Evolutionary conservation across 805 yeast genomes (phyloP).

Genomic region (Yarrowia alimentaria): DNA sequence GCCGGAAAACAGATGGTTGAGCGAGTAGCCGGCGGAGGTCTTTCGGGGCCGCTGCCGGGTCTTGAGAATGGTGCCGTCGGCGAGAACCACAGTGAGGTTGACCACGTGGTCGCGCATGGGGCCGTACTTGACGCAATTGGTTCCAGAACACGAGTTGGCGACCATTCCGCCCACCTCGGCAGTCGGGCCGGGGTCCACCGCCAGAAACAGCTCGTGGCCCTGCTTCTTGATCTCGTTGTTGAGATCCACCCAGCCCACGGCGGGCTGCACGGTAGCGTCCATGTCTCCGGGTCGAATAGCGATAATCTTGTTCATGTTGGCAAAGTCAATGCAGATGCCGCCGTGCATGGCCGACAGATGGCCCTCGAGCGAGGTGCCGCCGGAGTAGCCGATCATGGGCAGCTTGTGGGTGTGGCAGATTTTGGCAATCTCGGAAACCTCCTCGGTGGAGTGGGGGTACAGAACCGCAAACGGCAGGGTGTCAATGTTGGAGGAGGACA

Average conservation of each 20-base stretch:
- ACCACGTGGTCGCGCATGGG: conserved; percentile 75
- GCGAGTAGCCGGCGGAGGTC: conserved; percentile 75
- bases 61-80: conserved; percentile 76
- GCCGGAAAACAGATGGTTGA: conserved; percentile 73
- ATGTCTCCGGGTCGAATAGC: conserved; percentile 60
- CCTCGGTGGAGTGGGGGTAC: conserved; percentile 63
- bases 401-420: conserved; percentile 58
- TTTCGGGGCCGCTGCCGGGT: conserved; percentile 74
- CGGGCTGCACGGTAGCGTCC: conserved; percentile 73
- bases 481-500: conserved; percentile 36
- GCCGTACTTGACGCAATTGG: conserved; percentile 75
- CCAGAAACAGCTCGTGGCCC: conserved; percentile 54
- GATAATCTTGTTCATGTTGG: conserved; percentile 57
- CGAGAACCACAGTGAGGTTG: conserved; percentile 67
- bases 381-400: conserved; percentile 76
- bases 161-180: conserved; percentile 79
- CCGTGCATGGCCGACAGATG: conserved; percentile 69
- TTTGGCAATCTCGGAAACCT: conserved; percentile 62
- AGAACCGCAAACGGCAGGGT: conserved; percentile 52
- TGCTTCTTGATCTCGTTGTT: conserved; percentile 50
- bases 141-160: conserved; percentile 76
- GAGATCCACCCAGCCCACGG: conserved; percentile 75
- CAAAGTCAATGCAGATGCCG: conserved; percentile 60
- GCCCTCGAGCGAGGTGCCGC: conserved; percentile 82
- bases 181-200: conserved; percentile 79